Percentiles rank a stretch among this genome's conserved stretches.
phyloP scores from a whole-genome alignment of 441 rosid species.

The Syzygium syzygioides region DNA sequence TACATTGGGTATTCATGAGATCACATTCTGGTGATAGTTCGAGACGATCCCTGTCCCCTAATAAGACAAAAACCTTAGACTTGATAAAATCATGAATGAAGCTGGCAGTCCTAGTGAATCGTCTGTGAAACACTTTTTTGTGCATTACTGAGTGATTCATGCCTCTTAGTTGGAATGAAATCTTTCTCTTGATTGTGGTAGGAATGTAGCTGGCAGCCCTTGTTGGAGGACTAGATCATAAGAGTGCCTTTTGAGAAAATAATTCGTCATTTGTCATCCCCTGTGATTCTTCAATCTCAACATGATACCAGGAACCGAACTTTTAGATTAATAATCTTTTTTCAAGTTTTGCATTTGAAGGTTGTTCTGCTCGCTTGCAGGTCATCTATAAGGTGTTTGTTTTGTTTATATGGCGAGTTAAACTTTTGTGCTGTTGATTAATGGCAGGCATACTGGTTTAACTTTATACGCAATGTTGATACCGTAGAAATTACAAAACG shows the following conservation, averaged over 20 bases:
- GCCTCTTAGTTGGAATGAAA: neutral
- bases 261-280: too few species aligned
- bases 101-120: neutral
- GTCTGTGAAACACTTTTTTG: neutral
- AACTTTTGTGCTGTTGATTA: too few species aligned
- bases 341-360: neutral
- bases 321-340: too few species aligned
- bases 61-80: neutral
- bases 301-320: too few species aligned
- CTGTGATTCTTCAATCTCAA: too few species aligned
- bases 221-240: neutral
- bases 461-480: too few species aligned
- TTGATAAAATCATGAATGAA: neutral
- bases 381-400: too few species aligned
- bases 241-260: too few species aligned
- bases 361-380: too few species aligned
- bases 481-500: too few species aligned
- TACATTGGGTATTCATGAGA: neutral
- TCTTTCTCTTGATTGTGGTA: neutral
- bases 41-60: neutral
- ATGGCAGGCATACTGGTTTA: too few species aligned
- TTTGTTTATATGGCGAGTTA: too few species aligned
- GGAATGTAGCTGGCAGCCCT: neutral
- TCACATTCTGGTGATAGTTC: neutral
- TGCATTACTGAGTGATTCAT: neutral